Conservation (phyloP, 108 stramenopile genomes). For the Nitzschia inconspicua region DNA sequence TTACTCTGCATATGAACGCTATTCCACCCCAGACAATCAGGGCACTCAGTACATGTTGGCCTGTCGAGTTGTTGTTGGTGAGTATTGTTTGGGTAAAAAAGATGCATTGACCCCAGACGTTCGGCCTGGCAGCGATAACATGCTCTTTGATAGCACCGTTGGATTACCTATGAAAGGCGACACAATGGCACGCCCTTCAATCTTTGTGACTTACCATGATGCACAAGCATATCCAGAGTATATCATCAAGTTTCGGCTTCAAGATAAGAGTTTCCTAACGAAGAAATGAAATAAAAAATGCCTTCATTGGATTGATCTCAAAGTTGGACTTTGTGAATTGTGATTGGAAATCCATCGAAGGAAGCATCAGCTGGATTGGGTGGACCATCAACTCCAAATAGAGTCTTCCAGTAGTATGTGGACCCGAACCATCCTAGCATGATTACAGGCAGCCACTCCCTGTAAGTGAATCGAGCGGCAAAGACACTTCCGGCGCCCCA, state of each 20-base stretch:
- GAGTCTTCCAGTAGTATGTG: background rate
- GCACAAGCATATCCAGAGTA: slow-evolving; percentile 20
- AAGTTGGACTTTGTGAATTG: background rate
- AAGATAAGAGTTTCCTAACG: too few relatives aligned
- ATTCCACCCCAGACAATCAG: slow-evolving; percentile 1
- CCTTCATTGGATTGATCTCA: too few relatives aligned
- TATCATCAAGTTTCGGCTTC: too few relatives aligned
- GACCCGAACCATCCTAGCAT: slow-evolving; percentile 10
- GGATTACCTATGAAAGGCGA: too few relatives aligned
- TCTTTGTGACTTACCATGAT: slow-evolving; percentile 28
- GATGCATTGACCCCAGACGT: slow-evolving; percentile 8
- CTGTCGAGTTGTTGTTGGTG: slow-evolving; percentile 16
- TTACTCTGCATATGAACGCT: background rate
- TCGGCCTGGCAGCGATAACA: background rate
- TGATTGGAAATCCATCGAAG: background rate
- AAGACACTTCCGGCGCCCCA: slow-evolving; percentile 3
- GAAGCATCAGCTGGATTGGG: background rate
- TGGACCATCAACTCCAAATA: slow-evolving; percentile 7
- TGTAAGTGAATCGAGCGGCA: slow-evolving; percentile 1
- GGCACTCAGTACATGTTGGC: slow-evolving; percentile 3
- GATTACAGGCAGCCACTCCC: slow-evolving; percentile 4
- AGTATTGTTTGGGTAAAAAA: slow-evolving; percentile 1
- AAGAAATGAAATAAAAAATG: background rate
- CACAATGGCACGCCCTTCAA: slow-evolving; percentile 4
- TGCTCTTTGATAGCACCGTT: slow-evolving; percentile 18